Evolutionary conservation across 805 yeast species (phyloP).

Genomic region (Jamesozyma piceae): DNA sequence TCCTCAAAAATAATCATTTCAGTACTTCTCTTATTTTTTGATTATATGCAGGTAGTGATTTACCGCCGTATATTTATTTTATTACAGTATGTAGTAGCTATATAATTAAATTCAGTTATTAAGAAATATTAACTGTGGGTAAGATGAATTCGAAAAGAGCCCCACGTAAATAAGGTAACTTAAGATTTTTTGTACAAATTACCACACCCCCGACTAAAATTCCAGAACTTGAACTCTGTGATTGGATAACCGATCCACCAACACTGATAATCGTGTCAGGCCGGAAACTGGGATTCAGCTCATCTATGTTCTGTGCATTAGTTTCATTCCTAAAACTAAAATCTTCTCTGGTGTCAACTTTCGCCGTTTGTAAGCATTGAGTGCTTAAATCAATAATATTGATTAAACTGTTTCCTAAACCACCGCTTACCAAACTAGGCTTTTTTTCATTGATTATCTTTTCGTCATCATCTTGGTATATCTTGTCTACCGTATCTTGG

Average conservation of each 20-base stretch:
- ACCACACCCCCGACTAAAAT: constrained; percentile 24
- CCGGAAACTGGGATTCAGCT: not conserved
- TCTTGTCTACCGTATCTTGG: constrained; percentile 16
- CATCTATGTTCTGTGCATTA: not conserved
- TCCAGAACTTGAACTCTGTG: constrained; percentile 20
- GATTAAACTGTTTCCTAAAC: constrained; percentile 11
- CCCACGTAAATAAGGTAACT: constrained; percentile 21
- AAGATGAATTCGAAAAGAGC: constrained; percentile 22
- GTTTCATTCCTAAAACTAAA: not conserved
- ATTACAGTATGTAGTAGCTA: too few relatives aligned
- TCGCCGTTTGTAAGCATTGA: constrained; percentile 15
- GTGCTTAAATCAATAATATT: constrained; percentile 19
- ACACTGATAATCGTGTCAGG: constrained; percentile 3
- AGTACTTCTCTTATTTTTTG: too few relatives aligned
- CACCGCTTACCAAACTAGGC: not conserved
- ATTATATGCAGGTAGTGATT: too few relatives aligned
- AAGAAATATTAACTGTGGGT: constrained; percentile 19
- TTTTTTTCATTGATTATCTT: not conserved
- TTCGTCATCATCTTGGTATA: constrained; percentile 5
- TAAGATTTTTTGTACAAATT: constrained; percentile 7
- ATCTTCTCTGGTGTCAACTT: not conserved
- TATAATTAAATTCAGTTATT: too few relatives aligned
- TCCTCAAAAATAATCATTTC: too few relatives aligned
- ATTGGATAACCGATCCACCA: constrained; percentile 13
- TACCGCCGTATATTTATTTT: too few relatives aligned